These are phyloP conservation scores for Evansstolkia leycettana DNA, from an alignment of 495 filamentous ascomycete genomes.

Conservation along the genomic window DNA sequence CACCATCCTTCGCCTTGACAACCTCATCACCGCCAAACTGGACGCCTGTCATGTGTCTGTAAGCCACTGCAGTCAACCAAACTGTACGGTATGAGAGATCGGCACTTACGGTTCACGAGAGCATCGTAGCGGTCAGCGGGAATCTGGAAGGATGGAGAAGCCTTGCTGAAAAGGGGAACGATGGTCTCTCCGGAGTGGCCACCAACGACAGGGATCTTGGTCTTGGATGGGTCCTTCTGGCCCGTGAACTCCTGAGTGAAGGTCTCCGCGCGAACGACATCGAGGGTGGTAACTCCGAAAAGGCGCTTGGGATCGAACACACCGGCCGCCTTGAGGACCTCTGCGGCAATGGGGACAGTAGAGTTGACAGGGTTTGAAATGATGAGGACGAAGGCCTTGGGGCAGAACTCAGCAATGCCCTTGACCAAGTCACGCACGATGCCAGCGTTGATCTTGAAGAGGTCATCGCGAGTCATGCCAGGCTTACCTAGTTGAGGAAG, in stretches of 20 bases:
- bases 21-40: slow-evolving; percentile 99
- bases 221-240: slow-evolving; percentile 66
- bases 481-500: slow-evolving; percentile 62
- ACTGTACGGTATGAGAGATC: neutral
- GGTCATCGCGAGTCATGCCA: slow-evolving; percentile 97
- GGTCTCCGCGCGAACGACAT: slow-evolving; percentile 95
- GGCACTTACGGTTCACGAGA: slow-evolving; percentile 64
- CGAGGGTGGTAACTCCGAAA: slow-evolving; percentile 95
- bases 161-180: slow-evolving; percentile 91
- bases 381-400: slow-evolving; percentile 86
- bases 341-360: slow-evolving; percentile 93
- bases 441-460: slow-evolving; percentile 96
- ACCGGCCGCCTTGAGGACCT: slow-evolving; percentile 82
- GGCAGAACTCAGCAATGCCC: slow-evolving; percentile 71
- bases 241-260: slow-evolving; percentile 82
- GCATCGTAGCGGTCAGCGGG: slow-evolving; percentile 76
- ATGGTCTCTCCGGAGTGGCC: slow-evolving; percentile 97
- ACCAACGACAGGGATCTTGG: slow-evolving; percentile 83
- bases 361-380: slow-evolving; percentile 99
- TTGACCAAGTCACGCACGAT: slow-evolving; percentile 83
- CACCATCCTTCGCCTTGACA: slow-evolving; percentile 93
- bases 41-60: slow-evolving; percentile 42
- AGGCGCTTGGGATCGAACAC: slow-evolving; percentile 90
- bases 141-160: slow-evolving; percentile 65
- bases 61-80: neutral